Evolutionary conservation across 768 basidiomycete genomes (phyloP).

Genomic region (Lyophyllum semitale): DNA sequence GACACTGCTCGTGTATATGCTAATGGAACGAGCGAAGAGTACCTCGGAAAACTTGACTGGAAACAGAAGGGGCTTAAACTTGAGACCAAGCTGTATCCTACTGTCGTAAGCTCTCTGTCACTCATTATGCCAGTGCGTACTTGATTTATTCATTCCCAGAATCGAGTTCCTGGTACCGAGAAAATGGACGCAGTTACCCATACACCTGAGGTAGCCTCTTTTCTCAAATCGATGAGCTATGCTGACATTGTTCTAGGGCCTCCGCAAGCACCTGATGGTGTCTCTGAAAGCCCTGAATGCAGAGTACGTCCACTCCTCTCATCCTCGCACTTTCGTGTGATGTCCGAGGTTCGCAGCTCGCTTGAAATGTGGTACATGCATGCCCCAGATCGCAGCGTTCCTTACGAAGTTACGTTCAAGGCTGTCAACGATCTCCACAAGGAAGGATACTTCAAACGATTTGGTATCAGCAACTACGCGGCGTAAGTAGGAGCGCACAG

Average conservation of each 20-base stretch:
- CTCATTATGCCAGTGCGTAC: not conserved
- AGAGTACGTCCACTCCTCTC: conserved; percentile 35
- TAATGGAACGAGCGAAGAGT: conserved; percentile 56
- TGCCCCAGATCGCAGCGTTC: conserved; percentile 57
- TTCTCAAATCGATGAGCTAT: not conserved
- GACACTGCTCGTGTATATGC: conserved; percentile 30
- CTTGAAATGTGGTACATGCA: conserved; percentile 59
- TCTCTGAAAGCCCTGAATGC: conserved; percentile 49
- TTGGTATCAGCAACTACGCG: conserved; percentile 64
- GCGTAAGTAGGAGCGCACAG: conserved; percentile 33
- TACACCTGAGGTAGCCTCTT: conserved; percentile 28
- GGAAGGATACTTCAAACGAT: conserved; percentile 60
- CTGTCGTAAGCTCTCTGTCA: conserved; percentile 16
- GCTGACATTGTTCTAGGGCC: conserved; percentile 27
- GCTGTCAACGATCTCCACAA: conserved; percentile 56
- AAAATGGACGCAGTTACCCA: conserved; percentile 24
- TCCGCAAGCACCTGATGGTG: conserved; percentile 45
- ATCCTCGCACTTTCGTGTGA: not conserved
- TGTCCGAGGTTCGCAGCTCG: conserved; percentile 37
- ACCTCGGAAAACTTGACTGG: conserved; percentile 54
- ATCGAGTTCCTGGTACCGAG: not conserved
- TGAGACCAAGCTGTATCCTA: conserved; percentile 62
- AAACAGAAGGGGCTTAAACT: conserved; percentile 51
- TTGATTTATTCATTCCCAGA: not conserved
- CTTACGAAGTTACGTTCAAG: conserved; percentile 56